Evolutionary conservation across 192 early-diverging fungal genomes (phyloP).

Genomic region (Coemansia sp.): DNA sequence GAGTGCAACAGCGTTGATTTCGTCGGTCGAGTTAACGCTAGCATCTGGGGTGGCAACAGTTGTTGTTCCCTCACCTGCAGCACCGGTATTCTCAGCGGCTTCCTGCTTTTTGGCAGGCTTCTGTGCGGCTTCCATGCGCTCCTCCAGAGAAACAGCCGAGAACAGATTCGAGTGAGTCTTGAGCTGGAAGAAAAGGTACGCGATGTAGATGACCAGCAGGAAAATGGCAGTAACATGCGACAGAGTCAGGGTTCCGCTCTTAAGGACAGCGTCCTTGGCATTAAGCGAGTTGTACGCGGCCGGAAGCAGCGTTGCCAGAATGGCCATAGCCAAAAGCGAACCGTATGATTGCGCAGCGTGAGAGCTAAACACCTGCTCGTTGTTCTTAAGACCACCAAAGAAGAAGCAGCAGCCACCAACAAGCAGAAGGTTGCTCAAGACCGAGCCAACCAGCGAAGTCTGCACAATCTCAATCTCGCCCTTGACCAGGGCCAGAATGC

Average conservation of each 20-base stretch:
- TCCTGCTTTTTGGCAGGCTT: slow-evolving; percentile 13
- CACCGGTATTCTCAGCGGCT: not conserved
- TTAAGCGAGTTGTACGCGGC: slow-evolving; percentile 61
- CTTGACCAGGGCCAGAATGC: slow-evolving; percentile 75
- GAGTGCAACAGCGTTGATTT: slow-evolving; percentile 8
- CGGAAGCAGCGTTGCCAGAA: slow-evolving; percentile 66
- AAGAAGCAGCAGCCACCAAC: slow-evolving; percentile 88
- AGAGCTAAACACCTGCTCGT: slow-evolving; percentile 66
- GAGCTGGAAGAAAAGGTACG: slow-evolving; percentile 70
- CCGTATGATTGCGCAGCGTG: slow-evolving; percentile 77
- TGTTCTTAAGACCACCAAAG: slow-evolving; percentile 73
- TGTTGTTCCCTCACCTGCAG: slow-evolving; percentile 8
- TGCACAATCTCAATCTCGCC: slow-evolving; percentile 82
- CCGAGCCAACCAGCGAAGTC: slow-evolving; percentile 84
- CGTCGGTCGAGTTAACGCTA: not conserved
- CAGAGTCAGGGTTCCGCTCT: slow-evolving; percentile 55
- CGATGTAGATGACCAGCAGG: slow-evolving; percentile 64
- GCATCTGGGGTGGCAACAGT: slow-evolving; percentile 6
- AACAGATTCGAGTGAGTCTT: slow-evolving; percentile 74
- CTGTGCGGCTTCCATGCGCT: slow-evolving; percentile 28
- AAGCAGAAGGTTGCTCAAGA: slow-evolving; percentile 84
- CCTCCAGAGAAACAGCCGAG: slow-evolving; percentile 28
- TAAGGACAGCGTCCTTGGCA: slow-evolving; percentile 39
- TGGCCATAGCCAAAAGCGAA: slow-evolving; percentile 62
- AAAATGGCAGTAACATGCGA: slow-evolving; percentile 68